Percentiles rank a stretch among this genome's conserved stretches.
Conservation (phyloP, 768 basidiomycete genomes). For the Termitomyces sp. region DNA sequence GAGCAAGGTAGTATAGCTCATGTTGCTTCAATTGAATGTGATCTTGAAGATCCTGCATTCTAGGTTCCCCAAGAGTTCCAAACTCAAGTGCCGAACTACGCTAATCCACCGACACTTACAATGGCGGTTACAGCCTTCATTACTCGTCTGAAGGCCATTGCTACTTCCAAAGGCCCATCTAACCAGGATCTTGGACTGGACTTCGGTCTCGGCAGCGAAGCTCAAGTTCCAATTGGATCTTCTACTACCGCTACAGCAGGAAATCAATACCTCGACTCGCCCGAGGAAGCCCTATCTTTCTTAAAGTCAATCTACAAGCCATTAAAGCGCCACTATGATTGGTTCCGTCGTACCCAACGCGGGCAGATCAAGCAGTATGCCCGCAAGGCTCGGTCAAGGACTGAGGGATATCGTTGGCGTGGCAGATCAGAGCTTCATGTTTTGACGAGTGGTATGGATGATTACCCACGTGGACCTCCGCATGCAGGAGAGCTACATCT, state of each 20-base stretch:
- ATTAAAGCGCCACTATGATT: constrained; percentile 88
- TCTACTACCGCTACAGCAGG: constrained; percentile 17
- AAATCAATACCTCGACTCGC: constrained; percentile 48
- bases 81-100: constrained; percentile 89
- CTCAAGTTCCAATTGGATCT: constrained; percentile 45
- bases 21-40: background rate
- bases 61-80: constrained; percentile 88
- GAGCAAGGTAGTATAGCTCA: constrained; percentile 57
- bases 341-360: constrained; percentile 92
- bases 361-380: constrained; percentile 92
- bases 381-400: constrained; percentile 75
- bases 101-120: constrained; percentile 90
- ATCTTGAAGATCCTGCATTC: background rate
- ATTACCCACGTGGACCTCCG: constrained; percentile 88
- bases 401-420: constrained; percentile 93
- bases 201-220: constrained; percentile 35
- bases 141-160: constrained; percentile 48
- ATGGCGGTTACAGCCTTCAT: constrained; percentile 95
- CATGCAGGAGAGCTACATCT: constrained; percentile 90
- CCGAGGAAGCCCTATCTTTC: constrained; percentile 57
- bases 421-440: constrained; percentile 84
- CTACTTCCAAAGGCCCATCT: constrained; percentile 36
- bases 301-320: constrained; percentile 78
- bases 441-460: constrained; percentile 93
- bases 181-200: constrained; percentile 64